These are phyloP conservation scores for Reutealis trisperma DNA, from an alignment of 345 rosid genomes.

Conservation along the genomic window DNA sequence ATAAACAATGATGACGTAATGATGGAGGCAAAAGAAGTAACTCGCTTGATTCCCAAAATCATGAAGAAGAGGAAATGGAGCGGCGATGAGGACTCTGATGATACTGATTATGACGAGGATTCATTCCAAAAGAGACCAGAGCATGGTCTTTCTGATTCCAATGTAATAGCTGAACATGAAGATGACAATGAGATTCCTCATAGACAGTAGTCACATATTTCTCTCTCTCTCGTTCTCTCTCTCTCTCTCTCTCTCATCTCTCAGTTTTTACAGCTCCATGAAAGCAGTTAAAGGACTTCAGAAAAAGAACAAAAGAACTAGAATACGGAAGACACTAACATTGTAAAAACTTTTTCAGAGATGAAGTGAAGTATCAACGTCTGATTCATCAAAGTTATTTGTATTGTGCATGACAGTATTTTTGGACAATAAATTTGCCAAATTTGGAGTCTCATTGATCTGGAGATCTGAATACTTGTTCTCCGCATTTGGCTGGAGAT, in stretches of 20 bases:
- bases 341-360: constrained; percentile 37
- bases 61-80: constrained; percentile 78
- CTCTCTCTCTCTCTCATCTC: constrained; percentile 6
- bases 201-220: constrained; percentile 32
- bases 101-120: constrained; percentile 37
- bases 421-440: constrained; percentile 23
- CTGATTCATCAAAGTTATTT: constrained; percentile 31
- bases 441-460: constrained; percentile 28
- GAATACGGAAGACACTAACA: constrained; percentile 22
- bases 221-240: constrained; percentile 16
- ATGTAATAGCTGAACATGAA: constrained; percentile 50
- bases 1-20: constrained; percentile 53
- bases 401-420: constrained; percentile 19
- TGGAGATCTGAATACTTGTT: constrained; percentile 19
- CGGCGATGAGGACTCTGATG: constrained; percentile 53
- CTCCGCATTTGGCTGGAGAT: constrained; percentile 18
- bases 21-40: constrained; percentile 62
- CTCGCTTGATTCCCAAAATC: constrained; percentile 70
- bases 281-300: constrained; percentile 22
- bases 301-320: constrained; percentile 25
- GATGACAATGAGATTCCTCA: constrained; percentile 28
- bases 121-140: constrained; percentile 38
- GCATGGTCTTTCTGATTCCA: constrained; percentile 43
- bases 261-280: constrained; percentile 27
- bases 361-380: constrained; percentile 52